These are phyloP conservation scores for Trametes hirsuta DNA, from an alignment of 1,284 basidiomycete genomes.

Conservation along the genomic window DNA sequence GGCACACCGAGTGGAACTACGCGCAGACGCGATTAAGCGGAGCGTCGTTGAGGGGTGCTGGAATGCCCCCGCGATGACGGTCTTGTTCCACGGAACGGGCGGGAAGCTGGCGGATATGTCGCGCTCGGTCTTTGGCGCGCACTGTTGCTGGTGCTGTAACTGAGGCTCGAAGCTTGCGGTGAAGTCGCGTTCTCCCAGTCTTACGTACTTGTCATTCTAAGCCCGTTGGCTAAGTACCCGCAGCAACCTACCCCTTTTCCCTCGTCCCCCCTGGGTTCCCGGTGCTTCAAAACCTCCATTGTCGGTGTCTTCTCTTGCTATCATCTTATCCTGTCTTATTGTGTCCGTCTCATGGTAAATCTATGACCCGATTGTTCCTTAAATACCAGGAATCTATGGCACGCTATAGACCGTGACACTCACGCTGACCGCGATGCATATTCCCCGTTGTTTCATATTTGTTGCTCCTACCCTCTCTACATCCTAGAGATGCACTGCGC, in stretches of 20 bases:
- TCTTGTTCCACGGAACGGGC: slow-evolving; percentile 22
- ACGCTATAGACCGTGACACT: too few relatives aligned
- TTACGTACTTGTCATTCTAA: background rate
- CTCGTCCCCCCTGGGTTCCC: too few relatives aligned
- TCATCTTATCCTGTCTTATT: too few relatives aligned
- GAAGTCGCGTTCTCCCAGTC: background rate
- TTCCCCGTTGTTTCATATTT: too few relatives aligned
- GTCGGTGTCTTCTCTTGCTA: too few relatives aligned
- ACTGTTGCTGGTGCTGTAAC: slow-evolving; percentile 11
- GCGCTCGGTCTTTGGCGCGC: slow-evolving; percentile 15
- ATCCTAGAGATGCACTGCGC: too few relatives aligned
- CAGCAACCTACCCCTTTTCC: background rate
- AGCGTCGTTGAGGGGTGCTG: slow-evolving; percentile 33
- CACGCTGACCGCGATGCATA: too few relatives aligned
- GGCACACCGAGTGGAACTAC: slow-evolving; percentile 33
- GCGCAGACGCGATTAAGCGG: slow-evolving; percentile 26
- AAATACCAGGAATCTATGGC: too few relatives aligned
- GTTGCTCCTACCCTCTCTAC: too few relatives aligned
- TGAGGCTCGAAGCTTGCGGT: background rate
- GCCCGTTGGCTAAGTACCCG: slow-evolving; percentile 15
- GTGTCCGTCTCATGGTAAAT: too few relatives aligned
- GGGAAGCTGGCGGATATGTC: background rate
- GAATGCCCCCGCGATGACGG: slow-evolving; percentile 23
- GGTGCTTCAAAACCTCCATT: too few relatives aligned
- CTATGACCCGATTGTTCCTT: too few relatives aligned